Evolutionary conservation across 1,284 basidiomycete genomes (phyloP).

Genomic region (Hemileia vastatrix): DNA sequence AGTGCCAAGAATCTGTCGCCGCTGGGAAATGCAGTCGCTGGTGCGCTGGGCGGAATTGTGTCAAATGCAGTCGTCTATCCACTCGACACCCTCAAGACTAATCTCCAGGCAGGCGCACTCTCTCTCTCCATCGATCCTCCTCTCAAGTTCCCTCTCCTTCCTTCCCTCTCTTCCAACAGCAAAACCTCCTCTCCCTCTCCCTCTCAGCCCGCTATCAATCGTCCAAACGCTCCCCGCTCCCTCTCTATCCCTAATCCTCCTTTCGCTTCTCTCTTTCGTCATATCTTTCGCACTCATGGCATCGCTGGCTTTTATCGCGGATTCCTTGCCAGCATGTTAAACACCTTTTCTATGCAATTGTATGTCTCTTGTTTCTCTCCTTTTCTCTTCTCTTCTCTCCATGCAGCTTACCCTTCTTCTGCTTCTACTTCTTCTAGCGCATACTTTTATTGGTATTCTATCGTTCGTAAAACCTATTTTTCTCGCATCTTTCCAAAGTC

Average conservation of each 20-base stretch:
- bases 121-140: background rate
- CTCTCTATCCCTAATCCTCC: conserved; percentile 34
- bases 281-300: conserved; percentile 69
- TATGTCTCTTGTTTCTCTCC: conserved; percentile 49
- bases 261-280: conserved; percentile 48
- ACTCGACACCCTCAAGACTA: conserved; percentile 86
- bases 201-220: too few relatives aligned
- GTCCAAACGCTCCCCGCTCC: conserved; percentile 31
- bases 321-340: conserved; percentile 95
- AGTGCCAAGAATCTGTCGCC: conserved; percentile 59
- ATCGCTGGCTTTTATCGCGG: conserved; percentile 76
- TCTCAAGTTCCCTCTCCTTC: too few relatives aligned
- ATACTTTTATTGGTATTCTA: conserved; percentile 98
- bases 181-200: too few relatives aligned
- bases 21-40: conserved; percentile 83
- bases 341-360: conserved; percentile 83
- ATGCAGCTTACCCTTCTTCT: background rate
- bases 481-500: conserved; percentile 25
- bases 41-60: conserved; percentile 86
- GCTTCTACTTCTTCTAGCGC: conserved; percentile 55
- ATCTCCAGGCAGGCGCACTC: conserved; percentile 62
- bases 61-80: conserved; percentile 93
- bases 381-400: background rate
- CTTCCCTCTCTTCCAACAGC: conserved; percentile 25
- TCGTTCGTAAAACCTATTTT: conserved; percentile 68